These are phyloP conservation scores for Fusarium sp. DNA, from an alignment of 2,329 filamentous ascomycete genomes.

Conservation along the genomic window DNA sequence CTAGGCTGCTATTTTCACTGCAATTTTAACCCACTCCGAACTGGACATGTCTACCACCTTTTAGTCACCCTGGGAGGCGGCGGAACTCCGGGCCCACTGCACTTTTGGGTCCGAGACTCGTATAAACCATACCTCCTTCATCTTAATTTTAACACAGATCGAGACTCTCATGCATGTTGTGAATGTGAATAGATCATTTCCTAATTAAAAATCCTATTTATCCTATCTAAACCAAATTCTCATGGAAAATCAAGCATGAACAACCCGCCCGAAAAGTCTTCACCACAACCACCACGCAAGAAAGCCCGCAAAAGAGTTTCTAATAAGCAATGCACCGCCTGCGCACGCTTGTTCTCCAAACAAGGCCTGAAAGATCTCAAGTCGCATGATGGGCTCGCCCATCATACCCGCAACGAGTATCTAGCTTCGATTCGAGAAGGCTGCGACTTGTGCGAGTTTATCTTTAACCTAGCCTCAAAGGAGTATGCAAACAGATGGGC, in stretches of 20 bases:
- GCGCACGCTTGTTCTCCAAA: not conserved
- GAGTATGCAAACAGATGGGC: not conserved
- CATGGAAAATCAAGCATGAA: not conserved
- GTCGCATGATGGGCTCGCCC: not conserved
- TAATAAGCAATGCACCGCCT: not conserved
- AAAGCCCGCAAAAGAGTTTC: not conserved
- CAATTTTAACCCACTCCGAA: no score
- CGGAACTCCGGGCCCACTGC: no score
- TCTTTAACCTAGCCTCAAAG: accelerated
- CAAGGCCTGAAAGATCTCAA: not conserved
- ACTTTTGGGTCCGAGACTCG: no score
- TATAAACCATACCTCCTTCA: no score
- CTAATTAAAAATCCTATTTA: no score
- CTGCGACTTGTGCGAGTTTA: not conserved
- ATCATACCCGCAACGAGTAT: accelerated
- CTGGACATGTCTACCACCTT: no score
- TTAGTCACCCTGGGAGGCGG: no score
- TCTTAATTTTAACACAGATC: no score
- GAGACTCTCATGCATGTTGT: no score
- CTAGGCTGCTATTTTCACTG: no score
- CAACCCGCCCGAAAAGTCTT: accelerated
- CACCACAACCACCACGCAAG: not conserved
- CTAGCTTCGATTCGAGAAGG: accelerated
- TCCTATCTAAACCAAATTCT: no score
- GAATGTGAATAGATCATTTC: no score